These are phyloP conservation scores for Aspergillus latus DNA, from an alignment of 2,329 filamentous ascomycete genomes.

Conservation along the genomic window DNA sequence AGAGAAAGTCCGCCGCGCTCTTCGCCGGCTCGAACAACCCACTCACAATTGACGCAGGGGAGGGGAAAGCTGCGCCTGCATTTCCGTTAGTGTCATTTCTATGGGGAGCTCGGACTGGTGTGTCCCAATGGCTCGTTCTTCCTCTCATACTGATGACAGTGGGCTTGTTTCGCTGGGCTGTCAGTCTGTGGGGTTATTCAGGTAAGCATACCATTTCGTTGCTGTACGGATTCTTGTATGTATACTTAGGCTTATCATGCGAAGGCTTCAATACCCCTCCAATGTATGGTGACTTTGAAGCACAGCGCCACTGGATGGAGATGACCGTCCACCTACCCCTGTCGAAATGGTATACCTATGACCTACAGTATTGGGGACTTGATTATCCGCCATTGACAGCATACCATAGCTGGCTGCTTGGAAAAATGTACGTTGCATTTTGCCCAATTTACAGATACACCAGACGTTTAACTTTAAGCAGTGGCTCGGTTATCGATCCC, in stretches of 20 bases:
- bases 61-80: slow-evolving; percentile 59
- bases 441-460: slow-evolving; percentile 3
- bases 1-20: slow-evolving; percentile 38
- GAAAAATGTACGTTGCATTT: slow-evolving; percentile 63
- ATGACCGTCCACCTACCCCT: slow-evolving; percentile 84
- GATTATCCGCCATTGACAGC: slow-evolving; percentile 97
- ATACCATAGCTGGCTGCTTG: slow-evolving; percentile 96
- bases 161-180: slow-evolving; percentile 91
- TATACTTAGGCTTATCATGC: slow-evolving; percentile 10
- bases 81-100: slow-evolving; percentile 94
- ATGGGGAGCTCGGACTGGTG: slow-evolving; percentile 78
- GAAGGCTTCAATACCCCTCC: slow-evolving; percentile 76
- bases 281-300: slow-evolving; percentile 96
- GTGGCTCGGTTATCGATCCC: slow-evolving; percentile 72
- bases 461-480: slow-evolving; percentile 28
- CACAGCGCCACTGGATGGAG: slow-evolving; percentile 99
- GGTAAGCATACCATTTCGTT: slow-evolving; percentile 53
- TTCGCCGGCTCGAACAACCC: slow-evolving; percentile 43
- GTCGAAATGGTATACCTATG: slow-evolving; percentile 97
- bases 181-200: slow-evolving; percentile 92
- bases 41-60: slow-evolving; percentile 45
- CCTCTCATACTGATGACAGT: slow-evolving; percentile 84
- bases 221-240: not conserved
- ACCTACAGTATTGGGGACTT: slow-evolving; percentile 94
- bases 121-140: slow-evolving; percentile 89